Base-by-base conservation (phyloP, 257 asterid genomes). In the Forsythia suspensa region DNA sequence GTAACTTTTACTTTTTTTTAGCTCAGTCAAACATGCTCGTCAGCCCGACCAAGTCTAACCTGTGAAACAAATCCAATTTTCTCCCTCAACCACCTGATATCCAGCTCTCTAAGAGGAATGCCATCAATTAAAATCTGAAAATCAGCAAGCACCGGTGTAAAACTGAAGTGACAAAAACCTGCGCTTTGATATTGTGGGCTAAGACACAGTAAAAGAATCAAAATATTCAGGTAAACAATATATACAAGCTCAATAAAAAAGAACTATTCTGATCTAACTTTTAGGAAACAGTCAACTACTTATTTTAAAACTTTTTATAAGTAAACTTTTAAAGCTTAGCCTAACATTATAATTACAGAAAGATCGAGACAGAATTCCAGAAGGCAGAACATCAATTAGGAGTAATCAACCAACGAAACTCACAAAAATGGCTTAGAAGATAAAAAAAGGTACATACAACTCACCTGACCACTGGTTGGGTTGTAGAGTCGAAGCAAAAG, bases 401-500 rank as follows among this genome's bases (percentile, higher is more conserved):
- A 29, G 34, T 29, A 29, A 29, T 29, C 34, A 29, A 29, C 34
- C 34, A 1, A 29, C 34, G 34, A 29, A 29, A 29, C 34, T 29
- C 34, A 29, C 34, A 29, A 29, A 29, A 29, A 80, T n/a, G 71
- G 18, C 36, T 51, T 15, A 48, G 65, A 80, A 73, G 38, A 48
- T 10, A 44, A 41, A 42, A 34, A 46, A 37, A 20, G n/a, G 74
- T 36, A 20, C 44, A 29, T 21, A 70, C 46, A 39, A 46, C 86
- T 72, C 77, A 90, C 95, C 91, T 88, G 89, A 61, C 95, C 95
- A 76, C 61, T 68, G 66, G 68, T 78, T 52, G 90, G 92, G 52
- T 87, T 90, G 67, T 87, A 88, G 71, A 90, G 87, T 76, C 89
- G 84, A 77, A 88, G 91, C 83, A 90, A 80, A 61, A 90, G 95